phyloP scores from a whole-genome alignment of 345 rosid species.

The Rubroshorea leprosula region DNA sequence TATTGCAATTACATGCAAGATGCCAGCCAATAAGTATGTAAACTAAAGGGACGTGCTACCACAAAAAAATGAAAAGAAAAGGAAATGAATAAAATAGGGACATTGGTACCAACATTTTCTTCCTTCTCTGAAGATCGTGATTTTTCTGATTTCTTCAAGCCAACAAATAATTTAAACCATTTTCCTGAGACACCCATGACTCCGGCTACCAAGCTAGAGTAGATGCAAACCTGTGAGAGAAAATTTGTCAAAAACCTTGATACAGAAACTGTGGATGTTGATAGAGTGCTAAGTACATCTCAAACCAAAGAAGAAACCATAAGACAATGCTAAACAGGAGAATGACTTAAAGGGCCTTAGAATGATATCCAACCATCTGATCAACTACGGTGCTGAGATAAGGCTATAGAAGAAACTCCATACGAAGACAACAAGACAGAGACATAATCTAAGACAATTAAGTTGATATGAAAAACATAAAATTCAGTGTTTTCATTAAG shows the following conservation, averaged over 20 bases:
- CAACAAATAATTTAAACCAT: conserved; percentile 91
- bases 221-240: conserved; percentile 22
- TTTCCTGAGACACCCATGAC: conserved; percentile 89
- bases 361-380: too few species aligned
- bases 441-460: neutral
- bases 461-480: too few species aligned
- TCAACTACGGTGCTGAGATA: too few species aligned
- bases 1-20: too few species aligned
- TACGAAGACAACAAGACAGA: too few species aligned
- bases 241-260: conserved; percentile 12
- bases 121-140: conserved; percentile 56
- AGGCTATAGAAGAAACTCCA: neutral
- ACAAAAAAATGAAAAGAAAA: too few species aligned
- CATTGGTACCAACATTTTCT: conserved; percentile 47
- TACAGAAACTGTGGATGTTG: neutral
- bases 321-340: neutral
- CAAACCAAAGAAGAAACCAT: neutral
- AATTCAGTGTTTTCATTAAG: too few species aligned
- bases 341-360: too few species aligned
- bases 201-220: conserved; percentile 10
- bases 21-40: too few species aligned
- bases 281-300: neutral
- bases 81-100: neutral
- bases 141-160: conserved; percentile 73
- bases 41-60: too few species aligned